Conservation (phyloP, 495 filamentous ascomycete species). For the Halenospora varia region DNA sequence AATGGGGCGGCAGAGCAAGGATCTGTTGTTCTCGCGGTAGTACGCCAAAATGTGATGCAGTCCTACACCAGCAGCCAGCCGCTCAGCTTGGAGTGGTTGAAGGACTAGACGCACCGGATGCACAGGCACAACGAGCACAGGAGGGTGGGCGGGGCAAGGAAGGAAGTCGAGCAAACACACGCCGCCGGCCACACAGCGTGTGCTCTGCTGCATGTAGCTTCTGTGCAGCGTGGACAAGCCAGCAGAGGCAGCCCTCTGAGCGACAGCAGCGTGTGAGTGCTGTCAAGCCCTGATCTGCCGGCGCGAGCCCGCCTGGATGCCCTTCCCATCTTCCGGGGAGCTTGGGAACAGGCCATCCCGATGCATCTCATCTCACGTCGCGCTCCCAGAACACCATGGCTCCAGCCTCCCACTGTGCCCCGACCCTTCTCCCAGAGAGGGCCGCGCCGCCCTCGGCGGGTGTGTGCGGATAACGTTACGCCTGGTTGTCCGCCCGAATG, state of each 20-base stretch:
- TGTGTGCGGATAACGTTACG: neutral
- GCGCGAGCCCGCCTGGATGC: constrained; percentile 4
- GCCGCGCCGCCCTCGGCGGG: neutral
- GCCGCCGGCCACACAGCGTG: too few species aligned
- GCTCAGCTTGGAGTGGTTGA: constrained; percentile 19
- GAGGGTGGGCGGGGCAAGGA: neutral
- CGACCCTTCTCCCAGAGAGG: neutral
- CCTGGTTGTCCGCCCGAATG: neutral
- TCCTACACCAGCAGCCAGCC: constrained; percentile 25
- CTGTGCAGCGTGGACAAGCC: constrained; percentile 10
- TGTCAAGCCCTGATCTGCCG: constrained; percentile 17
- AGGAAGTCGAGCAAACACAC: too few species aligned
- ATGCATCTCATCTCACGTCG: constrained; percentile 13
- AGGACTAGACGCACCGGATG: neutral
- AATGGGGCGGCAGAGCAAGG: constrained; percentile 23
- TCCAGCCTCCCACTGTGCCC: neutral
- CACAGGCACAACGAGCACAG: neutral
- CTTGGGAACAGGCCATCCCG: constrained; percentile 3
- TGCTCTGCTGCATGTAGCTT: too few species aligned
- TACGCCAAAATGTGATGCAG: constrained; percentile 23
- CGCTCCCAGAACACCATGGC: neutral
- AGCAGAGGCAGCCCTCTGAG: neutral
- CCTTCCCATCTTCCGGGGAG: constrained; percentile 20
- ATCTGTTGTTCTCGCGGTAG: constrained; percentile 20
- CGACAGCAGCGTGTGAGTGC: neutral